A percentile compares a stretch with the other conserved stretches of the same genome.
These are phyloP conservation scores for Krasilnikovozyma curviuscula DNA, from an alignment of 768 basidiomycete genomes.

Conservation along the genomic window DNA sequence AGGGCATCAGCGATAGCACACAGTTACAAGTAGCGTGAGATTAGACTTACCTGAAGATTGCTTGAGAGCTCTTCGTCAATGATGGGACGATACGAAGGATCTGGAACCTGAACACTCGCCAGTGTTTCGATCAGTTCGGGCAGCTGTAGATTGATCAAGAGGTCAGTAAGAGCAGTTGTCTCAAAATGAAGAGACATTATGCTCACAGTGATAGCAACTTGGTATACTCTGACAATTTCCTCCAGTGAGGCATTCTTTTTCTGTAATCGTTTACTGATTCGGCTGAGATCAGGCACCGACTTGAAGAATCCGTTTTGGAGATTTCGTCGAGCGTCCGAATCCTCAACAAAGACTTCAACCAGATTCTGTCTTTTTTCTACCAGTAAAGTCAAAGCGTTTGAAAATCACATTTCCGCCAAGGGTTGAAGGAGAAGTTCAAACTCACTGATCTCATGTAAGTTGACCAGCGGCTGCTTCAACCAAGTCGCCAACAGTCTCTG, in stretches of 20 bases:
- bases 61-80: constrained; percentile 49
- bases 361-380: constrained; percentile 68
- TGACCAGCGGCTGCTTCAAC: constrained; percentile 90
- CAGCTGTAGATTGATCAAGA: constrained; percentile 32
- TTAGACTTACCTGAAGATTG: constrained; percentile 36
- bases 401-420: no score
- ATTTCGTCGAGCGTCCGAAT: constrained; percentile 45
- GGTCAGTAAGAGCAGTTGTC: not conserved
- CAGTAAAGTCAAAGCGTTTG: not conserved
- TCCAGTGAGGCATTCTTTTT: constrained; percentile 65
- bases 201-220: constrained; percentile 63
- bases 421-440: constrained; percentile 8
- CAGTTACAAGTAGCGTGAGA: not conserved
- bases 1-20: not conserved
- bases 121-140: constrained; percentile 53
- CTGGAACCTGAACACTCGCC: constrained; percentile 31
- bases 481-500: constrained; percentile 68
- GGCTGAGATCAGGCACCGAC: constrained; percentile 79
- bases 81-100: constrained; percentile 35
- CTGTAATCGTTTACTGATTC: constrained; percentile 79
- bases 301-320: constrained; percentile 76
- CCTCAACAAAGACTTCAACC: constrained; percentile 69
- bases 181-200: no score
- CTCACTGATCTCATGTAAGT: constrained; percentile 79
- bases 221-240: constrained; percentile 88